A percentile compares a stretch with the other conserved stretches of the same genome.
Evolutionary conservation across 1,284 basidiomycete species (phyloP).

Genomic region (Fomitopsis betulina): DNA sequence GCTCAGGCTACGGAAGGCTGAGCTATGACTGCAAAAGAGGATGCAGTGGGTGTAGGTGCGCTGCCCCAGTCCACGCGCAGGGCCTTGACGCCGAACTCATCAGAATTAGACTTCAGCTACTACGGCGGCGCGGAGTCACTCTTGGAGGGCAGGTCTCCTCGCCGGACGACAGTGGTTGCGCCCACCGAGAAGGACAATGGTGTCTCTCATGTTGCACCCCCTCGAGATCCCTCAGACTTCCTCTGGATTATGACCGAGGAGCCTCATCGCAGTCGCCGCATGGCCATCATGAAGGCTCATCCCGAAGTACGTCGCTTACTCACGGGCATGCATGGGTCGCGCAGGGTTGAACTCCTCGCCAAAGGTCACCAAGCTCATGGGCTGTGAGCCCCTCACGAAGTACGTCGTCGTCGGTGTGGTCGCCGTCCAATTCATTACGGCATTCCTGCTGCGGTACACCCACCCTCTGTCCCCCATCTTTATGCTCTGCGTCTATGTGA

Average conservation of each 20-base stretch:
- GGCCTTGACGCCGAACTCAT: not conserved
- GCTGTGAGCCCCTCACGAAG: slow-evolving; percentile 87
- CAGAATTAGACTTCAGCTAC: slow-evolving; percentile 59
- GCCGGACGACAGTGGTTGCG: slow-evolving; percentile 49
- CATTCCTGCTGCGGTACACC: slow-evolving; percentile 62
- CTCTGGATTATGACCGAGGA: slow-evolving; percentile 98
- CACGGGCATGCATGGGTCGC: not conserved
- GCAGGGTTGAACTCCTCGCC: too few species aligned
- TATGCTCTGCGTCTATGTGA: slow-evolving; percentile 74
- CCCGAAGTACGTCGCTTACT: slow-evolving; percentile 63
- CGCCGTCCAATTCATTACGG: slow-evolving; percentile 65
- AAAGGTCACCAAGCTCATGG: slow-evolving; percentile 93
- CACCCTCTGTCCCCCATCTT: slow-evolving; percentile 71
- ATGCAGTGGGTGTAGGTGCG: not conserved
- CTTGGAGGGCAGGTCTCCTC: slow-evolving; percentile 51
- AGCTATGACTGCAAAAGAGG: slow-evolving; percentile 4
- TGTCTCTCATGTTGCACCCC: slow-evolving; percentile 41
- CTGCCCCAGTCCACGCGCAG: not conserved
- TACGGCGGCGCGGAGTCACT: slow-evolving; percentile 79
- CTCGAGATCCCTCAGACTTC: slow-evolving; percentile 75
- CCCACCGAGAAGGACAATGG: slow-evolving; percentile 38
- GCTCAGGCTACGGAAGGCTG: not conserved
- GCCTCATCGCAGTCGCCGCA: slow-evolving; percentile 85
- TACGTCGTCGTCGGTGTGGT: slow-evolving; percentile 83
- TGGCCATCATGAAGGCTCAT: slow-evolving; percentile 91